Evolutionary conservation across 75 land plant genomes (phyloP), one percentile per base, ranked within the genome.

Genomic region (Cupressus sempervirens): DNA sequence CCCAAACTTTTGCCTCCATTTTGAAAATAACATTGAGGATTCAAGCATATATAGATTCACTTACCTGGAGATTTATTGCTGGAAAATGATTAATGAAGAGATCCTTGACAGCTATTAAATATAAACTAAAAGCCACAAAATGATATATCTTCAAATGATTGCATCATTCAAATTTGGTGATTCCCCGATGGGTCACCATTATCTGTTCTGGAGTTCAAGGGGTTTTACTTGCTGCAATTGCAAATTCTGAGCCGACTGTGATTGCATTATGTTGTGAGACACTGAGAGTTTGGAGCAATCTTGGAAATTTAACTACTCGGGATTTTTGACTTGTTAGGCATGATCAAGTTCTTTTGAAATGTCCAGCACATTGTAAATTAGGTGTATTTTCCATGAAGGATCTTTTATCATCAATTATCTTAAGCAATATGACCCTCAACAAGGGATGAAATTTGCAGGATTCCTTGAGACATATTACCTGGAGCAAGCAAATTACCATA

Each of bases 221-320:
- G 32, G 83, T 82, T 50, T 4, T 52, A 62, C 34, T 82, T 52
- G 58, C 62, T 34, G 13, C 32, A 53, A 56, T 82, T 48, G 45
- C 58, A 53, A 50, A 36, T 29, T 14, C 38, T 52, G 38, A 82
- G n/a, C 18, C 35, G 48, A 52, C 32, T 52, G 62, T 82, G 56
- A 54, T 82, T 82, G 83, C 40, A 2, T 30, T 82, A 8, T 82
- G 83, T 35, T 50, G 62, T 82, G 83, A 82, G 53, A 82, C 83
- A 30, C 83, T 82, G 36, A 82, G 52, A 62, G 83, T 82, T 50
- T 82, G 65, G 83, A 82, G 83, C 83, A 54, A 82, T 82, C 65
- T 82, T 34, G 38, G 54, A 82, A 50, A 82, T 53, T 26, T 82
- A 7, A 52, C 8, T 32, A 30, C 50, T 82, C 40, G 83, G 20